These are phyloP conservation scores for Candida maris DNA, from an alignment of 805 yeast genomes.

Conservation along the genomic window DNA sequence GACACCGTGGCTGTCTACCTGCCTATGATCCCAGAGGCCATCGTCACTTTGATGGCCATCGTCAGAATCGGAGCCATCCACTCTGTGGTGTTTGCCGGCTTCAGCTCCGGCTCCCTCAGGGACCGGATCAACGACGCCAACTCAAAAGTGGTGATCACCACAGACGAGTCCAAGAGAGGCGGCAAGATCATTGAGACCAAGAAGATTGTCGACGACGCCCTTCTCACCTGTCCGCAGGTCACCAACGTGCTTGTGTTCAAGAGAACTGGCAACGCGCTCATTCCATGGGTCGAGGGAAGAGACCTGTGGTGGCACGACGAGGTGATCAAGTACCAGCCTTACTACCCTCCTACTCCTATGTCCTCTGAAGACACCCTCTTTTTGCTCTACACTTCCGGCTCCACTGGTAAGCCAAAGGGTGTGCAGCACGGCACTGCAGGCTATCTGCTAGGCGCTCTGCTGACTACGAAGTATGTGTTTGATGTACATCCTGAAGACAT, in stretches of 20 bases:
- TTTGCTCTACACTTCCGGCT: constrained; percentile 79
- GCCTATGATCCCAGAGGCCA: constrained; percentile 84
- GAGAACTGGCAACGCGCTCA: constrained; percentile 61
- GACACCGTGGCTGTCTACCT: constrained; percentile 83
- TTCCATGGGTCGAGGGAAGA: constrained; percentile 50
- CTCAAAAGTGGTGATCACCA: constrained; percentile 69
- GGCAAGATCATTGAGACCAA: constrained; percentile 78
- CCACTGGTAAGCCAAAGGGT: constrained; percentile 89
- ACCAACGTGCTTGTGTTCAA: constrained; percentile 66
- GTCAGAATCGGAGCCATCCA: constrained; percentile 80
- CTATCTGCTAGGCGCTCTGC: constrained; percentile 65
- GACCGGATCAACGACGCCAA: constrained; percentile 72
- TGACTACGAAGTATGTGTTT: constrained; percentile 72
- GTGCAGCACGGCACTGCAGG: constrained; percentile 81
- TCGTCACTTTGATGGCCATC: constrained; percentile 72
- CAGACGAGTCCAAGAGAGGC: constrained; percentile 82
- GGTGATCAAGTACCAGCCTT: constrained; percentile 59
- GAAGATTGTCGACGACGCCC: constrained; percentile 79
- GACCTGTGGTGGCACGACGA: constrained; percentile 80
- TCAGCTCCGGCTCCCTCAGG: constrained; percentile 65
- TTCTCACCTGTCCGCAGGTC: constrained; percentile 62
- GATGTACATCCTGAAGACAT: constrained; percentile 73
- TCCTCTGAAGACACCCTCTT: constrained; percentile 79
- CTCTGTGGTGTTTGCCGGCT: constrained; percentile 84
- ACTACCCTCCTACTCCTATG: constrained; percentile 71